Percentiles rank a stretch among this genome's conserved stretches.
Evolutionary conservation across 208 protist genomes (phyloP).

Genomic region (Entamoeba moshkovskii): DNA sequence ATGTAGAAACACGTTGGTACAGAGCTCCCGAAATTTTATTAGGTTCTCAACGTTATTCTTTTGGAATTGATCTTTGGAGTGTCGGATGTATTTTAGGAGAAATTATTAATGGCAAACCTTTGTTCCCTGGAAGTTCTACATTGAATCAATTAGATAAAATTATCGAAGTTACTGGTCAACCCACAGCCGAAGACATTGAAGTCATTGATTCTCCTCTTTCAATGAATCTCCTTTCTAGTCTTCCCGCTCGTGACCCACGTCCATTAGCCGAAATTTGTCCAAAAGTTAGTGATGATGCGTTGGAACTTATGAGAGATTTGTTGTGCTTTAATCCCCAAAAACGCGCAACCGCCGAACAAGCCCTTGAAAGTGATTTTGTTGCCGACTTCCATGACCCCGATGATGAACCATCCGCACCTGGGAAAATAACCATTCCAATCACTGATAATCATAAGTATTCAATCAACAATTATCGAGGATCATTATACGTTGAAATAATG

Average conservation of each 20-base stretch:
- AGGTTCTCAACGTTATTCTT: constrained; percentile 10
- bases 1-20: constrained; percentile 34
- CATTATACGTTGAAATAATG: constrained; percentile 52
- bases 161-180: constrained; percentile 41
- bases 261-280: constrained; percentile 38
- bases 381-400: constrained; percentile 47
- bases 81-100: constrained; percentile 89
- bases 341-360: constrained; percentile 43
- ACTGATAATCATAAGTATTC: constrained; percentile 36
- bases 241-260: constrained; percentile 24
- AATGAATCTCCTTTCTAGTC: constrained; percentile 36
- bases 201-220: constrained; percentile 41
- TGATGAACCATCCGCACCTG: constrained; percentile 42
- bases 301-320: constrained; percentile 37
- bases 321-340: constrained; percentile 41
- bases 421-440: constrained; percentile 35
- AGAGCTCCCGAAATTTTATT: constrained; percentile 31
- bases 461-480: constrained; percentile 46
- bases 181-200: constrained; percentile 40
- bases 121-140: constrained; percentile 65
- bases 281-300: constrained; percentile 31
- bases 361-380: constrained; percentile 53
- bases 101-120: constrained; percentile 72
- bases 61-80: constrained; percentile 82
- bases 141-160: constrained; percentile 46